phyloP scores from a whole-genome alignment of 2,329 filamentous ascomycete genomes.

The Neoarthrinium moseri region DNA sequence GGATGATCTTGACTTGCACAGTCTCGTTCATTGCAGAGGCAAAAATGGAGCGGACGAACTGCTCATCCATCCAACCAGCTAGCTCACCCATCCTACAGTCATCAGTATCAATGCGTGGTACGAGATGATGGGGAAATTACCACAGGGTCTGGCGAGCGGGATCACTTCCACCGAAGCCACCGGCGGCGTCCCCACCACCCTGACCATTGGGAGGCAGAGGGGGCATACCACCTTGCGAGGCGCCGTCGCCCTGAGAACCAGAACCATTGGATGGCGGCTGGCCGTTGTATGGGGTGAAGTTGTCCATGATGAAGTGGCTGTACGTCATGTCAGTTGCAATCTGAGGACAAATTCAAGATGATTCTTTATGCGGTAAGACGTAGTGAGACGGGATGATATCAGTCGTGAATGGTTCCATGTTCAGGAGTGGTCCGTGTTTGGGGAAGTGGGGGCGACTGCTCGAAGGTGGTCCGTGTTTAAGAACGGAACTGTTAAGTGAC shows the following conservation, averaged over 20 bases:
- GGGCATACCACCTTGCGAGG: conserved; percentile 28
- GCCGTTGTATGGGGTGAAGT: conserved; percentile 33
- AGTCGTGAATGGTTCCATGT: no score
- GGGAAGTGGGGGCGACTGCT: no score
- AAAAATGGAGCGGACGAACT: conserved; percentile 95
- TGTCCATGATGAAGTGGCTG: conserved; percentile 33
- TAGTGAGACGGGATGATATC: no score
- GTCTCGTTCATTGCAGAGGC: conserved; percentile 84
- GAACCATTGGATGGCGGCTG: conserved; percentile 34
- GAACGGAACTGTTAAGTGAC: no score
- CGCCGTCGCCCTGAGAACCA: conserved; percentile 33
- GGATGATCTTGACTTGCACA: conserved; percentile 99
- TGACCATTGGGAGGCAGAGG: conserved; percentile 31
- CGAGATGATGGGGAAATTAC: conserved; percentile 30
- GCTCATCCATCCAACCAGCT: conserved; percentile 98
- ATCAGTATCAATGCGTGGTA: conserved; percentile 9
- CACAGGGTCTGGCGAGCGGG: conserved; percentile 56
- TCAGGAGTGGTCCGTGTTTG: no score
- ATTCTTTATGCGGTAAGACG: no score
- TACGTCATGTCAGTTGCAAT: no score
- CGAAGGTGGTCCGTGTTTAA: no score
- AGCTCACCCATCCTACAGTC: conserved; percentile 90
- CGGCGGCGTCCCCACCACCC: conserved; percentile 28
- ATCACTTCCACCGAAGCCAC: conserved; percentile 35
- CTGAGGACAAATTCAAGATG: no score